Percentiles rank a stretch among this genome's conserved stretches.
These are phyloP conservation scores for Butyriboletus loyo DNA, from an alignment of 768 basidiomycete genomes.

Conservation along the genomic window DNA sequence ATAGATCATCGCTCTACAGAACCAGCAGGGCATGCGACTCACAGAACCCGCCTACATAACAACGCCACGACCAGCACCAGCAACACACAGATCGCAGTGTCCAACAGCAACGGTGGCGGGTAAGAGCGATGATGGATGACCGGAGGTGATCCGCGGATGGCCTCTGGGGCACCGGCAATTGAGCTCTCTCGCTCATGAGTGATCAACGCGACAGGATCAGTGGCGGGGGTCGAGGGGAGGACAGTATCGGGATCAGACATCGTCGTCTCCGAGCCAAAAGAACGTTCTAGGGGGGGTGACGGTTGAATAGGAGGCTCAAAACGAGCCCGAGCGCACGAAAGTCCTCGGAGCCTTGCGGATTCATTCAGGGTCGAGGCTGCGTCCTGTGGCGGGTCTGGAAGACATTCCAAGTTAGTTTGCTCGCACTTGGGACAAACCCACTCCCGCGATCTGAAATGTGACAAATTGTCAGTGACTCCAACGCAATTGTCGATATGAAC, in stretches of 20 bases:
- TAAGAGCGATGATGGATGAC: constrained; percentile 18
- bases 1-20: constrained; percentile 20
- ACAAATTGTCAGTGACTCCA: constrained; percentile 7
- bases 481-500: constrained; percentile 10
- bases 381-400: constrained; percentile 58
- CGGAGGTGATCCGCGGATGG: constrained; percentile 18
- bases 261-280: constrained; percentile 9
- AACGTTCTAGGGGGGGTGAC: constrained; percentile 21
- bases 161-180: constrained; percentile 5
- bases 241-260: constrained; percentile 16
- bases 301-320: constrained; percentile 15
- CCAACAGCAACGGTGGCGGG: constrained; percentile 62
- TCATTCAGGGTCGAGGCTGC: constrained; percentile 15
- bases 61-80: constrained; percentile 67
- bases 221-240: constrained; percentile 14
- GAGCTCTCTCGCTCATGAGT: constrained; percentile 9
- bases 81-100: constrained; percentile 71
- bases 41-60: constrained; percentile 57
- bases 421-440: constrained; percentile 80
- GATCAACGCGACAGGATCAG: constrained; percentile 9
- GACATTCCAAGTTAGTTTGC: constrained; percentile 59
- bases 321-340: constrained; percentile 13
- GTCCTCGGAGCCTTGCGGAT: constrained; percentile 22
- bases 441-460: constrained; percentile 59
- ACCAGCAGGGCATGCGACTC: constrained; percentile 23